Percentiles rank a stretch among this genome's conserved stretches.
Evolutionary conservation across 352 stramenopile genomes (phyloP).

Genomic region (Pythium monospermum): DNA sequence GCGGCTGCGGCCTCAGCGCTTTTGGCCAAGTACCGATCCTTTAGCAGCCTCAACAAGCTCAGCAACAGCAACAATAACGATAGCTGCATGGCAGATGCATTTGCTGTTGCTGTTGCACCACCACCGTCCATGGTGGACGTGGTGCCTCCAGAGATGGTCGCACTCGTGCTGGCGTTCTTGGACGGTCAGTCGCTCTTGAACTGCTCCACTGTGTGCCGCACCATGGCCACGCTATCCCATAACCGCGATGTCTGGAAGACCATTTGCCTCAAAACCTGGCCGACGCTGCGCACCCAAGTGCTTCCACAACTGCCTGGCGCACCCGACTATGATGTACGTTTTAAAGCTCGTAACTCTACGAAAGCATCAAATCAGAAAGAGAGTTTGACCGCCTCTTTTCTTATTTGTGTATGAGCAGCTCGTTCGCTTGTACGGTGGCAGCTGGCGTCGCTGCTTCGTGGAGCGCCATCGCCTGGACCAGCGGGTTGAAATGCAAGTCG

Average conservation of each 20-base stretch:
- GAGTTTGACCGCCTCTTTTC: constrained; percentile 5
- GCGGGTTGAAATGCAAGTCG: constrained; percentile 46
- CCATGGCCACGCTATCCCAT: constrained; percentile 45
- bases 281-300: constrained; percentile 44
- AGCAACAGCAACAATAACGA: no score
- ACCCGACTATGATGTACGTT: constrained; percentile 70
- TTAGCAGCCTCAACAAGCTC: constrained; percentile 7
- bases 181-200: constrained; percentile 55
- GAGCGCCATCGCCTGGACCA: constrained; percentile 44
- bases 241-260: constrained; percentile 60
- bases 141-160: constrained; percentile 52
- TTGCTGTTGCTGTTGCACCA: background rate
- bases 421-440: constrained; percentile 68
- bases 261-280: constrained; percentile 56
- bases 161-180: constrained; percentile 36
- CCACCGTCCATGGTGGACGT: constrained; percentile 29
- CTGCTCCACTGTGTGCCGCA: constrained; percentile 38
- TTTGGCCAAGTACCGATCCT: constrained; percentile 20
- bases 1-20: constrained; percentile 36
- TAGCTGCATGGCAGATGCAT: no score
- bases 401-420: constrained; percentile 26
- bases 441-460: constrained; percentile 64
- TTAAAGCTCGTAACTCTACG: no score
- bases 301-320: constrained; percentile 67
- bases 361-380: no score